Percentiles rank a stretch among this genome's conserved stretches.
These are phyloP conservation scores for Neurospora sp. DNA, from an alignment of 495 filamentous ascomycete species.

Conservation along the genomic window DNA sequence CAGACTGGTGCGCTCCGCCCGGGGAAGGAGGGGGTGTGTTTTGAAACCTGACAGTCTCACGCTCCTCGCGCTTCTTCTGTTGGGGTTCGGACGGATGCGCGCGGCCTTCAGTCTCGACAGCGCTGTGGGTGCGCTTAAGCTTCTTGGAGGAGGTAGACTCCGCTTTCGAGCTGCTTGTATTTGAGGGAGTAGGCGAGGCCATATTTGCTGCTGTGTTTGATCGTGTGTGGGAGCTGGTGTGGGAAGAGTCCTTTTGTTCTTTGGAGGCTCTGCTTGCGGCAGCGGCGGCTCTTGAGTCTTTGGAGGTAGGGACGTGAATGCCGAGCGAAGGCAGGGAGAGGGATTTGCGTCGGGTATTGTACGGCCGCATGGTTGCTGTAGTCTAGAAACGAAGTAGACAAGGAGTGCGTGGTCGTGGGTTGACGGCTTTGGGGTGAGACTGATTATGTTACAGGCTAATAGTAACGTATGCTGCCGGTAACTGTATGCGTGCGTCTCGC, in stretches of 20 bases:
- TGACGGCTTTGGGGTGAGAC: neutral
- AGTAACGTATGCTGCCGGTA: neutral
- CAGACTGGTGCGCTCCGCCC: slow-evolving; percentile 17
- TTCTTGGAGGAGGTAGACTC: slow-evolving; percentile 55
- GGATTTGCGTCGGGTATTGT: slow-evolving; percentile 97
- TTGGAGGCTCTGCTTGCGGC: slow-evolving; percentile 18
- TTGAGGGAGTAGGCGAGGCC: slow-evolving; percentile 27
- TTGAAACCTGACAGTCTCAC: slow-evolving; percentile 43
- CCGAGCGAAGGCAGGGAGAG: slow-evolving; percentile 87
- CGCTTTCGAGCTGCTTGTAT: neutral
- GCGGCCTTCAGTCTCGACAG: slow-evolving; percentile 34
- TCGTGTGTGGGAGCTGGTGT: slow-evolving; percentile 8
- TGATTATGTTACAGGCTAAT: neutral
- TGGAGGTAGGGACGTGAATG: slow-evolving; percentile 70
- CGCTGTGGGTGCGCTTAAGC: slow-evolving; percentile 70
- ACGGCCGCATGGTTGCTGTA: slow-evolving; percentile 56
- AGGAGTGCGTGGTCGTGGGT: neutral
- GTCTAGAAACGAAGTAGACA: neutral
- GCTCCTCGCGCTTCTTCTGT: slow-evolving; percentile 34
- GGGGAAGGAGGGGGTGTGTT: slow-evolving; percentile 85
- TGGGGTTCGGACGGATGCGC: slow-evolving; percentile 40
- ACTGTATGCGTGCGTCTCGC: neutral
- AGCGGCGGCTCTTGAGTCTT: slow-evolving; percentile 50
- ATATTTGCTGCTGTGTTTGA: slow-evolving; percentile 28
- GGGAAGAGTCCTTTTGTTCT: slow-evolving; percentile 14